Base-by-base conservation (phyloP, 345 rosid species). In the Rhodamnia argentea region DNA sequence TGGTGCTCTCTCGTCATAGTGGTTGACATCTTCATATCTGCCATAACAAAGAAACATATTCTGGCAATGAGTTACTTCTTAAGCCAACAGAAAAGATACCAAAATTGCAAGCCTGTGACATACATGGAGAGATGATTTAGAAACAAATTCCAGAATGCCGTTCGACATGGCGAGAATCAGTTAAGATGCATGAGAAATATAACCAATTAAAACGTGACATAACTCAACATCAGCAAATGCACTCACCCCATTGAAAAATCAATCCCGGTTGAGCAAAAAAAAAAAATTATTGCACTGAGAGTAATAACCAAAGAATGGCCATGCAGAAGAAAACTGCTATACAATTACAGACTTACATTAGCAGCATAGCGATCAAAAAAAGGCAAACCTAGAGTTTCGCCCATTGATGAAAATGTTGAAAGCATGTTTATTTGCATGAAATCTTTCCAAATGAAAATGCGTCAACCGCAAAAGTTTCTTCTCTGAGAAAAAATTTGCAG, bases 1-100 rank as follows among this genome's bases (percentile, higher is more conserved):
- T 0, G 98, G 99, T 58, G 99, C 98, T 88, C 89, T 95, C 86
- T 84, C 89, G 62, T 93, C 88, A 75, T 90, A 96, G 20, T 92
- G 91, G 85, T 96, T 95, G 88, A 97, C 95, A 85, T 97, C 99
- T 83, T 93, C 96, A 52, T 92, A 94, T 83, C 99, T 97, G 84
- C 12, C 74, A 26, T 26, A 23, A 52, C 23, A 62, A 6, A 52
- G 50, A 51, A 10, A 24, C 4, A 16, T 26, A 24, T 82, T 47
- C 23, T 52, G 55, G 40, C 44, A 32, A 70, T 70, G 24, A 32
- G 78, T 70, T 70, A 37, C 47, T 70, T 32, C 0, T 2, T 32
- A 32, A 70, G 47, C 78, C 78, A 70, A 32, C 37, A 32, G 78
- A 70, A 70, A 37, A 70, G 10, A 40, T 22, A 8, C 47, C 78